These are phyloP conservation scores for Saturnispora gosingensis DNA, from an alignment of 805 yeast genomes.

Conservation along the genomic window DNA sequence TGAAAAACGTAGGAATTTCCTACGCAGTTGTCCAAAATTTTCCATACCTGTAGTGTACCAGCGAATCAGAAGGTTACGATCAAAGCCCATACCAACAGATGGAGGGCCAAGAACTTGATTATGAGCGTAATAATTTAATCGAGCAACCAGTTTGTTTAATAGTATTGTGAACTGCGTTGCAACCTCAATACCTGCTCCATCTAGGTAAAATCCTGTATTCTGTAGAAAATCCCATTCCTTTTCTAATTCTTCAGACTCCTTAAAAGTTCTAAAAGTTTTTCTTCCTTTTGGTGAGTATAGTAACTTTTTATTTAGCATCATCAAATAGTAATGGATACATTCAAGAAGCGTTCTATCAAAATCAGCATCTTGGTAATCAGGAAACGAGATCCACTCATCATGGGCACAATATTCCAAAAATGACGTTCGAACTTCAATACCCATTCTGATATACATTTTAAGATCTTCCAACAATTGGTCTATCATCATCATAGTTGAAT, in stretches of 20 bases:
- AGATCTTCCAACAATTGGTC: slow-evolving; percentile 90
- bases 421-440: slow-evolving; percentile 64
- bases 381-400: slow-evolving; percentile 58
- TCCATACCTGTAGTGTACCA: slow-evolving; percentile 66
- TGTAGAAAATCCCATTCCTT: slow-evolving; percentile 71
- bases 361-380: slow-evolving; percentile 49
- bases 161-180: slow-evolving; percentile 32
- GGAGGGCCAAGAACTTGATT: slow-evolving; percentile 64
- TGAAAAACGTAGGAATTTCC: slow-evolving; percentile 75
- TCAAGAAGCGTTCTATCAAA: slow-evolving; percentile 61
- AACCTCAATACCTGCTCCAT: slow-evolving; percentile 73
- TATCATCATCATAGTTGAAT: slow-evolving; percentile 91
- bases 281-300: slow-evolving; percentile 53
- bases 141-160: slow-evolving; percentile 55
- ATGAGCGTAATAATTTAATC: slow-evolving; percentile 61
- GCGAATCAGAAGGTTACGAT: slow-evolving; percentile 38
- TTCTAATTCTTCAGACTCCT: slow-evolving; percentile 86
- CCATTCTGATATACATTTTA: slow-evolving; percentile 63
- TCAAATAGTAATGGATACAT: slow-evolving; percentile 64
- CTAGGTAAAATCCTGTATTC: slow-evolving; percentile 67
- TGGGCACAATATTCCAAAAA: slow-evolving; percentile 52
- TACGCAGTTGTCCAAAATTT: slow-evolving; percentile 63
- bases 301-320: slow-evolving; percentile 64
- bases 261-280: slow-evolving; percentile 67
- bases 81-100: slow-evolving; percentile 25